phyloP scores from a whole-genome alignment of 345 rosid species.

The Hevea brasiliensis region DNA sequence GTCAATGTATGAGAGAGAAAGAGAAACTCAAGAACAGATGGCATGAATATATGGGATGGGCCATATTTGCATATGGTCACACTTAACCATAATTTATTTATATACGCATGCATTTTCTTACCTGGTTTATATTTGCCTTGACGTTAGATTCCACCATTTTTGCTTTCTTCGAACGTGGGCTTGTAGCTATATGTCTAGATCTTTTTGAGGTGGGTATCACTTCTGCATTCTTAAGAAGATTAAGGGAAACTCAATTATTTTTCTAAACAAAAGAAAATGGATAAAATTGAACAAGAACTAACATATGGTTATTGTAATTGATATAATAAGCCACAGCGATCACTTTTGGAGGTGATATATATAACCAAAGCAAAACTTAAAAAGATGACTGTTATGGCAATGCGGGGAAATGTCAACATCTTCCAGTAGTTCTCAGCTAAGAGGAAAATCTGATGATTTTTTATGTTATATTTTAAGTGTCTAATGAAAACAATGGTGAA shows the following conservation, averaged over 20 bases:
- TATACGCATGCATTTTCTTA: background rate
- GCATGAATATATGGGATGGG: background rate
- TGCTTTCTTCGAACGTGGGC: background rate
- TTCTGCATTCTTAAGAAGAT: constrained; percentile 9
- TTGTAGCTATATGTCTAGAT: no score
- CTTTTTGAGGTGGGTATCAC: background rate
- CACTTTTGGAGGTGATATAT: no score
- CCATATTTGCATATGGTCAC: background rate
- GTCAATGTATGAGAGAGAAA: no score
- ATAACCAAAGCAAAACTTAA: no score
- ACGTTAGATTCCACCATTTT: constrained; percentile 13
- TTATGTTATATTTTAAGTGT: no score
- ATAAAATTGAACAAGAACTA: no score
- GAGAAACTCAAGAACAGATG: no score
- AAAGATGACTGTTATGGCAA: constrained; percentile 27
- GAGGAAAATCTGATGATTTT: no score
- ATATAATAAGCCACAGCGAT: no score
- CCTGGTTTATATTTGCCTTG: constrained; percentile 13
- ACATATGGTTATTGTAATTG: no score
- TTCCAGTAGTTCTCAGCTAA: no score
- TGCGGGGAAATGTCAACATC: constrained; percentile 27
- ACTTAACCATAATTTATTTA: background rate
- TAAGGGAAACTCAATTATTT: background rate
- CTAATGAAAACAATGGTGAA: constrained; percentile 2
- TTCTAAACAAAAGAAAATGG: no score